Evolutionary conservation across 1,284 basidiomycete genomes (phyloP), one percentile per base, ranked within the genome.

Genomic region (Puccinia coronata): DNA sequence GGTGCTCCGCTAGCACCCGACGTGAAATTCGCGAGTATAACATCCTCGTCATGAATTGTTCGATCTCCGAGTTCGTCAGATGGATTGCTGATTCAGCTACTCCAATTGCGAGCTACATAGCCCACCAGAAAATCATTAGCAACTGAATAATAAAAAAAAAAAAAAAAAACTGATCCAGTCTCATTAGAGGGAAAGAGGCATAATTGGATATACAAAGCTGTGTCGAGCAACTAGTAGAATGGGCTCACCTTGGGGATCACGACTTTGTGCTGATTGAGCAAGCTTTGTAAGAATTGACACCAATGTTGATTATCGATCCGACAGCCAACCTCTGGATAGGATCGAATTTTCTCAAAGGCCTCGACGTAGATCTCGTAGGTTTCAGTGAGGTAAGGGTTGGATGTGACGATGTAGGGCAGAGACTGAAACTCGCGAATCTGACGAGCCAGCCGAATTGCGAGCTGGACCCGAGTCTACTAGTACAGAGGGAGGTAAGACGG

Each of bases 1-100:
- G 94, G 84, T 96, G 94, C 85, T 96, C 93, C 1, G 92, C 93
- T 41, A 96, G 89, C 39, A 96, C 94, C 57, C 95, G 90, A 34
- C 94, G 89, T 12, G 94, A 95, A 85, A 96, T 95, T 76, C 95
- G 89, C 2, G 94, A 95, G 65, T 94, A 89, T 12, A 96, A 89
- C 95, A 96, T 96, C 36, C 94, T 90, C 31, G 91, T 90, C 92
- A 96, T 94, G 86, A 96, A 95, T 11, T 92, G 89, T 86, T 96
- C 94, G 20, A 96, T 88, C 75, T 90, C 89, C 79, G 94, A 92
- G 0, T 93, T 91, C 0, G 90, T 88, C 16, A 96, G 89, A 85
- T 92, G 91, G 23, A 93, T 93, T 0, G 92, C 91, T 11, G 84
- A 83, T 80, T 87, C 87, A 53, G 86, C 85, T 47, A 87, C 85